Evolutionary conservation across 306 rosid species (phyloP).

Genomic region (Cicer arietinum): DNA sequence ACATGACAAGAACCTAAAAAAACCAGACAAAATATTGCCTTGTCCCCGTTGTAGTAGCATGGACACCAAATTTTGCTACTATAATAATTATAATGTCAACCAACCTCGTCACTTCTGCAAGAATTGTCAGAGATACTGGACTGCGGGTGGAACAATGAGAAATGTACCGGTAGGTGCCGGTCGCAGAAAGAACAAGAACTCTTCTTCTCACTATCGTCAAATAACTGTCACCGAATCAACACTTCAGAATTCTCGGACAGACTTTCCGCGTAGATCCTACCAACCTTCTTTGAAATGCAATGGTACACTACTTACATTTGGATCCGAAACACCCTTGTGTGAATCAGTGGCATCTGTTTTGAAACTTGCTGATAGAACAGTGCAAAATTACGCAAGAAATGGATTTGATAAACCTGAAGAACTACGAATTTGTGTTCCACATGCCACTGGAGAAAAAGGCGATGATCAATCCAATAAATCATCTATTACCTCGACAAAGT

Average conservation of each 20-base stretch:
- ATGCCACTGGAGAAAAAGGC: conserved; percentile 51
- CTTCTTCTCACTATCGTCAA: conserved; percentile 61
- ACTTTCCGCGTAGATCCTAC: conserved; percentile 44
- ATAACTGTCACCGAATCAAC: conserved; percentile 59
- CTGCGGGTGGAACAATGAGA: conserved; percentile 94
- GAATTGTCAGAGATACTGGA: conserved; percentile 94
- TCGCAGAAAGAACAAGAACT: conserved; percentile 75
- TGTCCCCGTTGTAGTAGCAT: conserved; percentile 91
- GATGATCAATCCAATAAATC: conserved; percentile 63
- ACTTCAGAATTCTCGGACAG: conserved; percentile 38
- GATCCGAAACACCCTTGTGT: conserved; percentile 63
- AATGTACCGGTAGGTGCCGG: conserved; percentile 90
- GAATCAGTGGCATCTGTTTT: conserved; percentile 64
- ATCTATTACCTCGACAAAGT: conserved; percentile 58
- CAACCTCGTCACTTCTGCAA: conserved; percentile 97
- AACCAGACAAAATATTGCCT: conserved; percentile 81
- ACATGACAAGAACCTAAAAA: conserved; percentile 65
- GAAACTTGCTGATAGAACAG: conserved; percentile 45
- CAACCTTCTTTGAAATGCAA: conserved; percentile 54
- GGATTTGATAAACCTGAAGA: conserved; percentile 55
- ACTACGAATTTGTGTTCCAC: conserved; percentile 44
- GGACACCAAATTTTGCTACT: conserved; percentile 94
- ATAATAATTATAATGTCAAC: conserved; percentile 82
- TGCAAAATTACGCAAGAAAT: conserved; percentile 43
- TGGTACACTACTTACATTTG: conserved; percentile 66